A percentile compares a stretch with the other conserved stretches of the same genome.
phyloP scores from a whole-genome alignment of 176 grass and related monocot genomes.

The Hordeum vulgare region DNA sequence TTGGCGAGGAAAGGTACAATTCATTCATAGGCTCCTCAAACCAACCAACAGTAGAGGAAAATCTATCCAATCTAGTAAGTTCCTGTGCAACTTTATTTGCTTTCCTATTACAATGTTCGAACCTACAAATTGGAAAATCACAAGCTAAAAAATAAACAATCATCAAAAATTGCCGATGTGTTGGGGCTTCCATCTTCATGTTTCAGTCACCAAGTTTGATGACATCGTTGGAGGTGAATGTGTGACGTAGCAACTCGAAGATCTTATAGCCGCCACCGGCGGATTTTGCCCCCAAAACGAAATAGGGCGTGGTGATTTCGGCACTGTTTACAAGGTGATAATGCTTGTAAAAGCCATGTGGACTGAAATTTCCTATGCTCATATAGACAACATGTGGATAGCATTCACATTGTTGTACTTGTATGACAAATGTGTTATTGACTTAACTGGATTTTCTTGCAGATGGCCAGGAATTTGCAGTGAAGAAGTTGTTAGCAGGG shows the following conservation, averaged over 20 bases:
- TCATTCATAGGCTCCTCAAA: no score
- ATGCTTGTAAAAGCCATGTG: not conserved
- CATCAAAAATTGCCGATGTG: no score
- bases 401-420: not conserved
- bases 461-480: constrained; percentile 51
- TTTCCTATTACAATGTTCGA: no score
- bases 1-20: no score
- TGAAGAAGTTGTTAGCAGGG: constrained; percentile 43
- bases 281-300: constrained; percentile 26
- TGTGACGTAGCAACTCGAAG: constrained; percentile 24
- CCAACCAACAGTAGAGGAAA: no score
- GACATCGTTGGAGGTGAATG: constrained; percentile 20
- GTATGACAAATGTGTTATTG: not conserved
- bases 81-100: no score
- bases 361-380: no score
- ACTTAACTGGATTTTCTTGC: not conserved
- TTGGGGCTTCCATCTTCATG: not conserved
- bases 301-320: constrained; percentile 53
- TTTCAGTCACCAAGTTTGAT: not conserved
- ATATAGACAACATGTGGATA: not conserved
- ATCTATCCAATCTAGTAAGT: no score
- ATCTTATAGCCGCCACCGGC: constrained; percentile 29
- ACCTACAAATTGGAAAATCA: no score
- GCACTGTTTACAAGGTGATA: constrained; percentile 50
- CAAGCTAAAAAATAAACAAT: no score